phyloP scores from a whole-genome alignment of 192 early-diverging fungal species.

The Phycomyces blakesleeanus region DNA sequence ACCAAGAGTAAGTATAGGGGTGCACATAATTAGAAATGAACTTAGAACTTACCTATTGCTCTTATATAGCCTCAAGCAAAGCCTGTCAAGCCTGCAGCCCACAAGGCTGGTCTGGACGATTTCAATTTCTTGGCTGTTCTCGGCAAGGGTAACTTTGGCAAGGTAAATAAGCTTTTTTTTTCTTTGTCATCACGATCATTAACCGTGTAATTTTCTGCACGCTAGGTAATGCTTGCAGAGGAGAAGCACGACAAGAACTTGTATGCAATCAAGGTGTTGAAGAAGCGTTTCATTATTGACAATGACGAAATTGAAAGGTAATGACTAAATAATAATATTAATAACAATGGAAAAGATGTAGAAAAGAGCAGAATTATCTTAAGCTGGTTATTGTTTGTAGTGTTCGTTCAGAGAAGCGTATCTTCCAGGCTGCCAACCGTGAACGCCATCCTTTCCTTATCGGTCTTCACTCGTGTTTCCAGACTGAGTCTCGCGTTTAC shows the following conservation, averaged over 20 bases:
- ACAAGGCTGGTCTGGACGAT: constrained; percentile 82
- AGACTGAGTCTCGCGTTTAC: constrained; percentile 91
- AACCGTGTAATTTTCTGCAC: not conserved
- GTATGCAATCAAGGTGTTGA: constrained; percentile 97
- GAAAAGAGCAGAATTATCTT: too few relatives aligned
- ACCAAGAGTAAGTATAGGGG: not conserved
- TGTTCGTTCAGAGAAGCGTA: constrained; percentile 91
- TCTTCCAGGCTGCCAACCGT: constrained; percentile 87
- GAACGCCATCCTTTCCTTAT: constrained; percentile 94
- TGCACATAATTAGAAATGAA: not conserved
- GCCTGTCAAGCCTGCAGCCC: constrained; percentile 10
- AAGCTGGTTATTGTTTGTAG: constrained; percentile 23
- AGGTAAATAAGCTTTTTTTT: constrained; percentile 42
- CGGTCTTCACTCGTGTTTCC: constrained; percentile 95
- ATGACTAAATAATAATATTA: too few relatives aligned
- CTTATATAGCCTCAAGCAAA: not conserved
- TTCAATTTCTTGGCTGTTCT: constrained; percentile 93
- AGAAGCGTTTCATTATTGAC: constrained; percentile 97
- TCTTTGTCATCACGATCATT: not conserved
- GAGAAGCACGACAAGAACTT: constrained; percentile 77
- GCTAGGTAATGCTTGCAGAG: constrained; percentile 90
- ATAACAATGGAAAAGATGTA: too few relatives aligned
- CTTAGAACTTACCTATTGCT: too few relatives aligned
- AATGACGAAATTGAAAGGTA: constrained; percentile 94
- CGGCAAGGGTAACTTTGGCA: constrained; percentile 99